These are phyloP conservation scores for Leishmania major DNA, from an alignment of 208 protist genomes.

Conservation along the genomic window DNA sequence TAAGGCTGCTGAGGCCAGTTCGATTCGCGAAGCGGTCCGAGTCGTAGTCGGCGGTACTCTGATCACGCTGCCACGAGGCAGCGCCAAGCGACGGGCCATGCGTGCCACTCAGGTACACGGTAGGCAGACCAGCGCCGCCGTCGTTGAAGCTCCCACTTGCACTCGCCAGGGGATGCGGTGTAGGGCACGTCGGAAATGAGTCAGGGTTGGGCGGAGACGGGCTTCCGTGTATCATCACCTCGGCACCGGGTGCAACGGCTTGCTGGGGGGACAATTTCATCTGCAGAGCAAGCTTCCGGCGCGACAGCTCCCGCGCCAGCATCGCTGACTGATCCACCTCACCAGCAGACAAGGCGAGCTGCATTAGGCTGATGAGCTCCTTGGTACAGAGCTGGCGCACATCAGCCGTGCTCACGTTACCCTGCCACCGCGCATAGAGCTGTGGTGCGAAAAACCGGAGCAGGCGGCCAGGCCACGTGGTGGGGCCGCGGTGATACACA, in stretches of 20 bases:
- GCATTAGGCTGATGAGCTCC: conserved; percentile 73
- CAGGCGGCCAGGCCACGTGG: conserved; percentile 18
- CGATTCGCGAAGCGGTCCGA: background rate
- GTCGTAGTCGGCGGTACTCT: background rate
- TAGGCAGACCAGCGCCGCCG: background rate
- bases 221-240: background rate
- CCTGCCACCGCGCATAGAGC: conserved; percentile 43
- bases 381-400: conserved; percentile 38
- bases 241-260: background rate
- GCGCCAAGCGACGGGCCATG: background rate
- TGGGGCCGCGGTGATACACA: conserved; percentile 18
- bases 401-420: conserved; percentile 19
- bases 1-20: background rate
- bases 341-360: conserved; percentile 69
- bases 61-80: background rate
- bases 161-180: background rate
- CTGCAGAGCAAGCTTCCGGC: conserved; percentile 38
- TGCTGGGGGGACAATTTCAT: conserved; percentile 11
- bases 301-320: conserved; percentile 75
- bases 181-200: background rate
- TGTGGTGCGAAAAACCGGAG: conserved; percentile 38
- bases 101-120: background rate
- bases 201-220: background rate
- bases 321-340: conserved; percentile 56
- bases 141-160: background rate